Percentiles rank a stretch among this genome's conserved stretches.
These are phyloP conservation scores for Aspergillus sp. DNA, from an alignment of 2,329 filamentous ascomycete species.

Conservation along the genomic window DNA sequence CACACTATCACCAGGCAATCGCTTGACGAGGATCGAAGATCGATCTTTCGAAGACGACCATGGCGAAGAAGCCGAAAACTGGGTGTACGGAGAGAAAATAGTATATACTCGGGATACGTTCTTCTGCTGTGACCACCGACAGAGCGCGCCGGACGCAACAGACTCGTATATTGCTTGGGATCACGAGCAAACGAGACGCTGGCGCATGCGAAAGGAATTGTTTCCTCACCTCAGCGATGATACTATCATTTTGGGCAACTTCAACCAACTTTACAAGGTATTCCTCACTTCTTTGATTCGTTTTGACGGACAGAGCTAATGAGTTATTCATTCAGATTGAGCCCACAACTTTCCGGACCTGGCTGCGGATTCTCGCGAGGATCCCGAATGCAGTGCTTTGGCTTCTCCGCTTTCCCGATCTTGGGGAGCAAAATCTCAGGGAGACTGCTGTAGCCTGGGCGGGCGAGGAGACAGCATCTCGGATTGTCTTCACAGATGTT, in stretches of 20 bases:
- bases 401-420: conserved; percentile 93
- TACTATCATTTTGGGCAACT: conserved; percentile 90
- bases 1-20: conserved; percentile 76
- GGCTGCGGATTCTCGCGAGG: conserved; percentile 83
- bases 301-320: not conserved
- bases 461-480: conserved; percentile 76
- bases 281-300: not conserved
- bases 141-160: conserved; percentile 74
- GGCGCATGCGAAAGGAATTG: conserved; percentile 89
- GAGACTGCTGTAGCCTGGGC: conserved; percentile 82
- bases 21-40: conserved; percentile 73
- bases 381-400: conserved; percentile 89
- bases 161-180: conserved; percentile 74
- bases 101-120: conserved; percentile 94
- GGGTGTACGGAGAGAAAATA: conserved; percentile 97
- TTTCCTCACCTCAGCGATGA: conserved; percentile 83
- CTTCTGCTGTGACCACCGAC: conserved; percentile 95
- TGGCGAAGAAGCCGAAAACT: conserved; percentile 69
- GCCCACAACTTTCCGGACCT: conserved; percentile 91
- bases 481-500: conserved; percentile 94
- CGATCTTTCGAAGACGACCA: conserved; percentile 62
- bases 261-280: conserved; percentile 98
- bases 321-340: conserved; percentile 67
- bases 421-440: conserved; percentile 82
- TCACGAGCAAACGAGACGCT: conserved; percentile 76